Base-by-base conservation (phyloP, 225 moss, liverwort and hornwort species). In the Lunularia cruciata region DNA sequence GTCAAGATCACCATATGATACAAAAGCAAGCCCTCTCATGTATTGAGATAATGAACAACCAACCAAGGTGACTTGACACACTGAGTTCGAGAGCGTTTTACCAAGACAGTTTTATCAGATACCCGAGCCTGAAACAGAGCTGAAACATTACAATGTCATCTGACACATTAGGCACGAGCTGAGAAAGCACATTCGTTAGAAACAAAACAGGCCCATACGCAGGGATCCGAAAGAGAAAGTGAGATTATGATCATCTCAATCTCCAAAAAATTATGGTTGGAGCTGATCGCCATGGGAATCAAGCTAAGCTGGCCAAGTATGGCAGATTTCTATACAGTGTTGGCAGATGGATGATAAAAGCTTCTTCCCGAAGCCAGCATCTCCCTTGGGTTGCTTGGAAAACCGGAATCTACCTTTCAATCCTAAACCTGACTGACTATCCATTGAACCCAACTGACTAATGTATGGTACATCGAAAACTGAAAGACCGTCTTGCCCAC, bases 271-370 rank as follows among this genome's bases (percentile, higher is more conserved):
- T n/a, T n/a, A 28, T 43, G 37, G 49, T 27, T 27, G 46, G 49
- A 57, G 36, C 27, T 36, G 18, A 32, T 78, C 40, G 53, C 60
- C 46, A 70, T 15, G 56, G 54, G 64, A 73, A 48, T 73, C 40
- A 43, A 64, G 22, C 61, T 40, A 46, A 46, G 57, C 65, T 63
- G 59, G 78, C 78, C 73, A 25, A 78, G 69, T 70, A 55, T 33
- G 78, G 70, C 70, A 60, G 47, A 65, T 65, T 78, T 79, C 70
- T 79, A 65, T 74, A 79, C 78, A 79, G 73, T 74, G 65, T 39
- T 65, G 61, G 73, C 56, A 73, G 69, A 32, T 65, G 46, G 57
- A 73, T 73, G 59, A 58, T 54, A 65, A 40, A 34, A 59, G 28
- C 58, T 65, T 51, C 67, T 33, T 40, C 23, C 2, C 37, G 34